Conservation (phyloP, 2,329 filamentous ascomycete genomes). For the Alternaria postmessia region DNA sequence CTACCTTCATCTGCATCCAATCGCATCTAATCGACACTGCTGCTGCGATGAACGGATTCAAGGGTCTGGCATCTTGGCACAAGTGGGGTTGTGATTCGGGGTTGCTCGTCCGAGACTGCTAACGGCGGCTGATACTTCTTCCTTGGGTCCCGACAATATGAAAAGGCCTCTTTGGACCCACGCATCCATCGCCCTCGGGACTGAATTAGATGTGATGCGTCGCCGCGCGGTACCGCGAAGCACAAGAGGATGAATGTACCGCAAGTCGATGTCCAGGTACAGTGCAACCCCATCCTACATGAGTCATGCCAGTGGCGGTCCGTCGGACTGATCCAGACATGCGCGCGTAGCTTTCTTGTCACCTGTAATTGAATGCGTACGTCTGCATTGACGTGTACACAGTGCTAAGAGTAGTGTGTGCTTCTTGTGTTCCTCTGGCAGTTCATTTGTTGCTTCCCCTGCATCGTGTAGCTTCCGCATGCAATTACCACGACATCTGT, state of each 20-base stretch:
- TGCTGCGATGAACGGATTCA: not conserved
- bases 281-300: not conserved
- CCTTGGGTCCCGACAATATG: not conserved
- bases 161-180: not conserved
- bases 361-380: not conserved
- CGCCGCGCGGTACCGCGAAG: not conserved
- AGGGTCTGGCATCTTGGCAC: conserved; percentile 4
- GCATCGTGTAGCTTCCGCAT: not conserved
- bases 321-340: not conserved
- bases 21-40: not conserved
- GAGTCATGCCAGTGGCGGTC: not conserved
- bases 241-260: not conserved
- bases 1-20: not conserved
- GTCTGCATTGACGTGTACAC: not conserved
- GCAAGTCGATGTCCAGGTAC: not conserved
- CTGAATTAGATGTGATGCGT: not conserved
- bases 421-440: not conserved
- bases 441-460: not conserved
- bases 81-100: not conserved
- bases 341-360: not conserved
- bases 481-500: not conserved
- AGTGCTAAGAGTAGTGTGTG: not conserved
- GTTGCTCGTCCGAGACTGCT: conserved; percentile 1
- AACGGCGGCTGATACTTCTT: conserved; percentile 4
- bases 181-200: not conserved